These are phyloP conservation scores for Aspergillus fijiensis DNA, from an alignment of 2,329 filamentous ascomycete genomes.

Conservation along the genomic window DNA sequence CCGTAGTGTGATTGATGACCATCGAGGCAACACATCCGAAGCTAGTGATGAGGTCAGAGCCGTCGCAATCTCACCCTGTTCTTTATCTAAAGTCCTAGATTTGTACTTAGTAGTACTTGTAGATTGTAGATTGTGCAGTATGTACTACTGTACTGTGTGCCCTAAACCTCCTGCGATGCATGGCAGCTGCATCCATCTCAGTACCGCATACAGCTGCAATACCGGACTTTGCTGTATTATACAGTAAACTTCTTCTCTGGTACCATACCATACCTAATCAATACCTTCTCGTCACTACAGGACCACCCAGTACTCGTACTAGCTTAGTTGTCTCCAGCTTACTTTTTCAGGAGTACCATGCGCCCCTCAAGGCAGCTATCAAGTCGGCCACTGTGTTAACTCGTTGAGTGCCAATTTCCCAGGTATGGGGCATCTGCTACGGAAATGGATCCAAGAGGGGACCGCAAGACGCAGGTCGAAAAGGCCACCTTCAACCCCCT, in stretches of 20 bases:
- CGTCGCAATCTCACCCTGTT: not conserved
- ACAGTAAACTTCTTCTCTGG: not conserved
- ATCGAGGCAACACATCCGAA: not conserved
- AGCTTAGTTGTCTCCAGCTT: not conserved
- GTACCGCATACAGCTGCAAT: not conserved
- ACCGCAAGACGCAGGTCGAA: not conserved
- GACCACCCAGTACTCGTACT: not conserved
- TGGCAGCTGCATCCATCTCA: not conserved
- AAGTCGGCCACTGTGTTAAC: not conserved
- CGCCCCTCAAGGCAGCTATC: not conserved
- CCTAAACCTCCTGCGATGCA: not conserved
- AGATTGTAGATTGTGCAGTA: not conserved
- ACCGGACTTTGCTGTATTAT: not conserved
- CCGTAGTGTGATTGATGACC: not conserved
- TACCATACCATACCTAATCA: not conserved
- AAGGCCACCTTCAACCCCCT: not conserved
- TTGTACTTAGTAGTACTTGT: not conserved
- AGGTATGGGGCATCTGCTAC: conserved; percentile 5
- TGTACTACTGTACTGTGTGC: not conserved
- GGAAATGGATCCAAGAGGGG: not conserved
- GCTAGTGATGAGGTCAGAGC: conserved; percentile 3
- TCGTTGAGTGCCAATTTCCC: conserved; percentile 6
- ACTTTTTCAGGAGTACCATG: not conserved
- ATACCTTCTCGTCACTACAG: not conserved
- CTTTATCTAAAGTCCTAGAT: not conserved